phyloP scores from a whole-genome alignment of 2,329 filamentous ascomycete species.

The Epichloe gansuensis region DNA sequence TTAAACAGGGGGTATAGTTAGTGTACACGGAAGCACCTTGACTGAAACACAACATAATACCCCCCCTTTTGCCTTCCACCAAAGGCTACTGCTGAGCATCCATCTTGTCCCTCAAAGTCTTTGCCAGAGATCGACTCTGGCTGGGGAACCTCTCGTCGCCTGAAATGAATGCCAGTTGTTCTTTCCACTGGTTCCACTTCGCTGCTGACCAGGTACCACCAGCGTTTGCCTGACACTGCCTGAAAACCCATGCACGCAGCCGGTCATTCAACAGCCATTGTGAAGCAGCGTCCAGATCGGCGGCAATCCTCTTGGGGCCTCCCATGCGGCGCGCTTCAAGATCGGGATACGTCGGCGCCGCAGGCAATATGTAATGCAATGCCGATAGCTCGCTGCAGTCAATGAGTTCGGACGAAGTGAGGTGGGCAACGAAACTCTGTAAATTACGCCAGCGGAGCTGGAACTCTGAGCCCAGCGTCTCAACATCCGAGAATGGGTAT shows the following conservation, averaged over 20 bases:
- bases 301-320: conserved; percentile 5
- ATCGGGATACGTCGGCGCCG: conserved; percentile 4
- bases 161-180: conserved; percentile 4
- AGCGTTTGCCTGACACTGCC: conserved; percentile 1
- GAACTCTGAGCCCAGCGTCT: conserved; percentile 2
- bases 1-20: too few relatives aligned
- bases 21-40: too few relatives aligned
- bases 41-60: too few relatives aligned
- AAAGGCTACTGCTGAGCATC: background rate
- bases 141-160: conserved; percentile 5
- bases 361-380: conserved; percentile 5
- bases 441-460: conserved; percentile 8
- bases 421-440: conserved; percentile 6
- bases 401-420: conserved; percentile 4
- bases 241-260: conserved; percentile 2
- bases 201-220: background rate
- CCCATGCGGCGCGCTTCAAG: conserved; percentile 3
- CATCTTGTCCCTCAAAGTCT: conserved; percentile 2
- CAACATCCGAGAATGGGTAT: conserved; percentile 8
- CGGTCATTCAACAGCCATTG: conserved; percentile 6
- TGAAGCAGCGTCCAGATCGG: conserved; percentile 6
- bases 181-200: conserved; percentile 7
- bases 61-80: too few relatives aligned
- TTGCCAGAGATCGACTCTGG: conserved; percentile 2
- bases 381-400: conserved; percentile 7